phyloP scores from a whole-genome alignment of 1,139 yeast species.

The Saccharomycopsis hybrid region DNA sequence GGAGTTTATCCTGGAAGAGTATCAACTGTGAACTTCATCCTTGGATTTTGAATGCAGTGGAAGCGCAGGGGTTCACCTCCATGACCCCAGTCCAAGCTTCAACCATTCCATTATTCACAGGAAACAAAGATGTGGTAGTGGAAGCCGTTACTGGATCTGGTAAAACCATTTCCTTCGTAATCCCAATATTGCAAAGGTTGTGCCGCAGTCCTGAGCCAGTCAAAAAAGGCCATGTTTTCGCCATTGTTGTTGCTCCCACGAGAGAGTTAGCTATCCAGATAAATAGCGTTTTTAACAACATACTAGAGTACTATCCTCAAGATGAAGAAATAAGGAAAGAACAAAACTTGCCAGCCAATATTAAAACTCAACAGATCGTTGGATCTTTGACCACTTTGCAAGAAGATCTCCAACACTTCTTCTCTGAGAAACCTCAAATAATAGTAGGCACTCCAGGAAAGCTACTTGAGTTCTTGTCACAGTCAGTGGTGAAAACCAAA shows the following conservation, averaged over 20 bases:
- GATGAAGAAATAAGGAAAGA: constrained; percentile 26
- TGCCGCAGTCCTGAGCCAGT: constrained; percentile 23
- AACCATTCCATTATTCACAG: constrained; percentile 77
- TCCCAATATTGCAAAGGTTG: constrained; percentile 73
- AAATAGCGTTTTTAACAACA: constrained; percentile 51
- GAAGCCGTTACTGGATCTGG: constrained; percentile 98
- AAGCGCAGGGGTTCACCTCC: constrained; percentile 62
- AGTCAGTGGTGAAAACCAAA: constrained; percentile 43
- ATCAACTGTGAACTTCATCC: constrained; percentile 8
- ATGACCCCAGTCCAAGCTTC: constrained; percentile 99
- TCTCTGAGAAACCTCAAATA: constrained; percentile 55
- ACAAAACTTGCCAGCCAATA: constrained; percentile 23
- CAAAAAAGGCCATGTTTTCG: constrained; percentile 31
- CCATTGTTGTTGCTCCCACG: constrained; percentile 78
- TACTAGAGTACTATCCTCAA: constrained; percentile 57
- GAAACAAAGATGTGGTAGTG: constrained; percentile 93
- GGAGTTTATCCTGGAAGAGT: constrained; percentile 10
- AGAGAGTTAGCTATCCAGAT: constrained; percentile 88
- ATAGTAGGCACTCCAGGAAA: constrained; percentile 94
- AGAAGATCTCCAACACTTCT: constrained; percentile 62
- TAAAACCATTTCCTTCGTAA: constrained; percentile 78
- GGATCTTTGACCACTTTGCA: constrained; percentile 72
- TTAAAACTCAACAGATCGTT: constrained; percentile 66
- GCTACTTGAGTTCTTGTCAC: constrained; percentile 59
- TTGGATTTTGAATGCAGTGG: constrained; percentile 47